phyloP scores from a whole-genome alignment of 768 basidiomycete species.

The Lactarius akahatsu region DNA sequence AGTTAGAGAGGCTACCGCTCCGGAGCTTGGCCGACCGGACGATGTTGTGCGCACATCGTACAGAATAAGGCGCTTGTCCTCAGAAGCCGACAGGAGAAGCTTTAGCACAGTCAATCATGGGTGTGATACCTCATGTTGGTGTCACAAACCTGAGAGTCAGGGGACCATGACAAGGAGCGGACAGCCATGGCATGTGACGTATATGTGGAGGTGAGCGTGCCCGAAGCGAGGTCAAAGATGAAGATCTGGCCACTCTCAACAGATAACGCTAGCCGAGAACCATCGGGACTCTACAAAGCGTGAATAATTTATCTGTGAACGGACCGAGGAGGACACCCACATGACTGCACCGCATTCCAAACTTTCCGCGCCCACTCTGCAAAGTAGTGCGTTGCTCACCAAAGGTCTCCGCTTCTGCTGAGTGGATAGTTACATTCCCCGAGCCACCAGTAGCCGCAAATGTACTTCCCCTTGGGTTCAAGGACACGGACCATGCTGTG shows the following conservation, averaged over 20 bases:
- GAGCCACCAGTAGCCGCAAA: conserved; percentile 74
- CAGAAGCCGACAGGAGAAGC: conserved; percentile 87
- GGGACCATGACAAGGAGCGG: conserved; percentile 84
- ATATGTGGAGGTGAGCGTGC: conserved; percentile 64
- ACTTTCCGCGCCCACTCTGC: conserved; percentile 68
- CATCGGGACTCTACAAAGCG: conserved; percentile 81
- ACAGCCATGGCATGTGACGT: conserved; percentile 90
- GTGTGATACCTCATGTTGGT: conserved; percentile 11
- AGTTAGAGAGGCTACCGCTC: conserved; percentile 79
- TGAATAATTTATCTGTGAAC: conserved; percentile 10
- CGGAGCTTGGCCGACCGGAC: conserved; percentile 58
- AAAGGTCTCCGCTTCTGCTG: conserved; percentile 64
- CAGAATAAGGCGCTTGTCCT: conserved; percentile 87
- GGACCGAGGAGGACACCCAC: conserved; percentile 42
- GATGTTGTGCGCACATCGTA: conserved; percentile 82
- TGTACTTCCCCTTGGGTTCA: conserved; percentile 70
- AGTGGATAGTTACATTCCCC: conserved; percentile 71
- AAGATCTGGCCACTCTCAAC: conserved; percentile 87
- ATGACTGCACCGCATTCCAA: conserved; percentile 72
- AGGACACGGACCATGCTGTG: conserved; percentile 80
- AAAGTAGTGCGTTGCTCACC: conserved; percentile 60
- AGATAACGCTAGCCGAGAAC: conserved; percentile 75
- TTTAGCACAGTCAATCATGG: conserved; percentile 34
- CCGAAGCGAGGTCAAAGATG: conserved; percentile 76
- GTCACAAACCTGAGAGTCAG: conserved; percentile 74